Percentiles rank a stretch among this genome's conserved stretches.
These are phyloP conservation scores for Hanseniaspora valbyensis DNA, from an alignment of 805 yeast species.

Conservation along the genomic window DNA sequence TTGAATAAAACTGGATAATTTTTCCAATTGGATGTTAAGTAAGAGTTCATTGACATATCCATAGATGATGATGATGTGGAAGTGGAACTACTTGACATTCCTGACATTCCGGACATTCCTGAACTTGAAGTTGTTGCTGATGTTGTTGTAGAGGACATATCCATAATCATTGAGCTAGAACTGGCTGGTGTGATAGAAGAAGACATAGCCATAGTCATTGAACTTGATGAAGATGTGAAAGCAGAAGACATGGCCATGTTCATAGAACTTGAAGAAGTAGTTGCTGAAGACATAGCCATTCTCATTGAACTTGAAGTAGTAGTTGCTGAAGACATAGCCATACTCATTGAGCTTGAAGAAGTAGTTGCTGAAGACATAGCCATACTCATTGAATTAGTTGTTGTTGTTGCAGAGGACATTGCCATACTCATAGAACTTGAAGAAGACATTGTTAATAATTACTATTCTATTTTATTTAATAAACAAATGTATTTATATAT, in stretches of 20 bases:
- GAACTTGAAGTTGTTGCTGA: background rate
- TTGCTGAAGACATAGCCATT: constrained; percentile 10
- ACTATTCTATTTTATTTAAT: too few relatives aligned
- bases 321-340: constrained; percentile 17
- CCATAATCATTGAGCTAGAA: background rate
- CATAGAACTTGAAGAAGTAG: background rate
- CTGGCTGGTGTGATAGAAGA: background rate
- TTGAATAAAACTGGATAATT: constrained; percentile 56
- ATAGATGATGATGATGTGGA: background rate
- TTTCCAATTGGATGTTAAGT: constrained; percentile 40
- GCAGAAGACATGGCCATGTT: background rate
- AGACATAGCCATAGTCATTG: background rate
- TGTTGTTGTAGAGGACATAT: background rate
- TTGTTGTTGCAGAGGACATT: too few relatives aligned
- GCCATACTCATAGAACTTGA: too few relatives aligned
- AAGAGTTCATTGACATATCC: constrained; percentile 44
- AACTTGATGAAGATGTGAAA: background rate
- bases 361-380: constrained; percentile 19
- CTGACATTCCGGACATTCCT: constrained; percentile 16
- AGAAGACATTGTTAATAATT: too few relatives aligned
- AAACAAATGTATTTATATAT: too few relatives aligned
- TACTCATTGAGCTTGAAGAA: constrained; percentile 15
- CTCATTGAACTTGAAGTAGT: too few relatives aligned
- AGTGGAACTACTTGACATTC: background rate
- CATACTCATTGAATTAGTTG: background rate